Evolutionary conservation across 2,329 filamentous ascomycete genomes (phyloP), one percentile per base, ranked within the genome.

Genomic region (Corinectria fuckeliana): DNA sequence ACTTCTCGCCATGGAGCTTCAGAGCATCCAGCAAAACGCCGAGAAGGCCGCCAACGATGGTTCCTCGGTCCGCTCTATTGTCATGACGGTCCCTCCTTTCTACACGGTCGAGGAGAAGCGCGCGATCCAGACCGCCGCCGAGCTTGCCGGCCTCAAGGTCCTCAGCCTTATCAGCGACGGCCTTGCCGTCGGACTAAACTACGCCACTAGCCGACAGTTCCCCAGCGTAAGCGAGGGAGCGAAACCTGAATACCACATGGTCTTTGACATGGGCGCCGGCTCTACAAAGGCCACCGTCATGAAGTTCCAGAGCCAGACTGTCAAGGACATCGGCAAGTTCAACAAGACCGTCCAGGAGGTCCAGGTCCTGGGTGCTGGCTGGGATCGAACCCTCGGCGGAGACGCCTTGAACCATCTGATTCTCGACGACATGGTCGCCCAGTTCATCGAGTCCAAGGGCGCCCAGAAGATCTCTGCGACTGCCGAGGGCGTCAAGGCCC

Each of bases 271-370:
- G 93, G 95, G 95, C 67, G 93, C 95, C 67, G 95, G 95, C 4
- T 97, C 92, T 44, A 91, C 94, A 28, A 96, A 92, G 69, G 94
- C 94, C 4, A 95, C 93, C 6, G 81, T 99, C 51, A 79, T 99
- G 74, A 90, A 89, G 70, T 97, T 99, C 79, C 93, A 97, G 76
- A 91, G 91, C 73, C 89, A 90, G 68, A 88, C 85, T 2, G 89
- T 98, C 63, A 99, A 98, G 82, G 94, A 97, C 69, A 79, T 94
- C 55, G 93, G 93, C 66, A 93, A 91, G 75, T 94, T 87, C 81
- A 98, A 97, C 83, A 98, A 98, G 85, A 97, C 93, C 1, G 80
- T 99, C 28, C 95, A 98, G 74, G 95, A 99, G 75, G 90, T 98
- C n/a, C 87, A 92, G 62, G 91, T 96, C 34, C 70, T 97, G 42